Evolutionary conservation across 169 alveolate species (phyloP), one percentile per base, ranked within the genome.

Genomic region (Fabrea salina): DNA sequence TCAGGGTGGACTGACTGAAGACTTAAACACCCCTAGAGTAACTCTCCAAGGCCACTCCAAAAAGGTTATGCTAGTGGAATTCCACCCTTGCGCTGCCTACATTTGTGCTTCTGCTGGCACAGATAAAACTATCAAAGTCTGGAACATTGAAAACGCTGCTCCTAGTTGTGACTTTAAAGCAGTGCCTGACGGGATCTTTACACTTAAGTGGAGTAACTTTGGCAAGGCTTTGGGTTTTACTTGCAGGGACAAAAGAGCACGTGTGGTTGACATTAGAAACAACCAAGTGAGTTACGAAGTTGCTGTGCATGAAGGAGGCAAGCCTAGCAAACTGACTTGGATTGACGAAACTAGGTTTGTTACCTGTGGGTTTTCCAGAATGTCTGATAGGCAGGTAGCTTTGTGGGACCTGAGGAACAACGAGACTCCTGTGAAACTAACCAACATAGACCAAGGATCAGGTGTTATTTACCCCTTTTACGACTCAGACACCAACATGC

Each of bases 321-420:
- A 84, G 37, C 90, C 83, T 25, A 64, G 80, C 51, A 89, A 90
- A 71, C 41, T 85, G 58, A 74, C 68, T 30, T 90, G 95, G 95
- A 43, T 87, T 37, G 92, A 87, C 4, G 76, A 72, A 13, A 53
- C 84, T 53, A 68, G 75, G 22, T 51, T 90, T 16, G 80, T 87
- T 22, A 82, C 90, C 30, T 80, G 87, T 39, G 92, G 92, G 5
- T 76, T 86, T 68, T 35, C 76, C 37, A 82, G 82, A 82, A 53
- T 40, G n/a, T 67, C 80, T 59, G 86, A 82, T 39, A 84, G 91
- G 58, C 89, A 90, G 64, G 57, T 84, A 43, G 82, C 85, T 5
- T 78, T 85, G n/a, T 90, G 89, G 86, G 95, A 90, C 79, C 56
- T 75, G 8, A 86, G 91, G 56, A 88, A 90, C 54, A 33, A 75